These are phyloP conservation scores for Pugionium dolabratum DNA, from an alignment of 345 rosid genomes.

Conservation along the genomic window DNA sequence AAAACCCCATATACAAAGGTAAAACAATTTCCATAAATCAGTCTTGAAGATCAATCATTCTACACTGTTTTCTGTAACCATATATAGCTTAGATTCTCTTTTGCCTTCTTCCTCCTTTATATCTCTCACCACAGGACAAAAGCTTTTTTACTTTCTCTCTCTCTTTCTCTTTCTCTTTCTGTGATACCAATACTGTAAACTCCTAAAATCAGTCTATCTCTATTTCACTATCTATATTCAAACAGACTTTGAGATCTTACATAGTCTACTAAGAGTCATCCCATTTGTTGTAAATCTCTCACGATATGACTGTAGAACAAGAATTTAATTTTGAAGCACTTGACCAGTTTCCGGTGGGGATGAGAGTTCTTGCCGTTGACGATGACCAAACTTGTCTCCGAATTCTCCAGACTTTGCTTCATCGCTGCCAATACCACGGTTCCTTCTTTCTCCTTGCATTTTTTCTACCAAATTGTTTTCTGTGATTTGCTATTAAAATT, in stretches of 20 bases:
- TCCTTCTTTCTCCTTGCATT: constrained; percentile 3
- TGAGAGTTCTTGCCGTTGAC: constrained; percentile 84
- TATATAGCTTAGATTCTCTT: constrained; percentile 43
- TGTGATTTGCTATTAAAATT: background rate
- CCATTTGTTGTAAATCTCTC: background rate
- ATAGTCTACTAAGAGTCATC: background rate
- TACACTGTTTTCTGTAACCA: constrained; percentile 24
- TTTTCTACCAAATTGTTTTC: background rate
- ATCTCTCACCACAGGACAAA: constrained; percentile 8
- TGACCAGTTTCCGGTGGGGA: constrained; percentile 72
- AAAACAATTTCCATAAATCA: constrained; percentile 17
- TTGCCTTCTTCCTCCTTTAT: constrained; percentile 16
- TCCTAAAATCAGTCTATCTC: constrained; percentile 1
- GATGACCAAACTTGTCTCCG: constrained; percentile 74
- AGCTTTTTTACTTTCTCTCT: too few species aligned
- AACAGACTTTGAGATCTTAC: constrained; percentile 10
- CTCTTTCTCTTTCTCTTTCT: constrained; percentile 27
- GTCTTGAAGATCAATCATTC: constrained; percentile 9
- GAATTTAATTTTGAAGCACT: constrained; percentile 27
- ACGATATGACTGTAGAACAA: constrained; percentile 56
- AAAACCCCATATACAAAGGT: too few species aligned
- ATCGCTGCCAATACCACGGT: constrained; percentile 68
- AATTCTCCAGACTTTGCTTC: constrained; percentile 60
- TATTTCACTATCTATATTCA: background rate
- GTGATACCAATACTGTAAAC: constrained; percentile 2